phyloP scores from a whole-genome alignment of 2,329 filamentous ascomycete species.

The Colletotrichum coccodes region DNA sequence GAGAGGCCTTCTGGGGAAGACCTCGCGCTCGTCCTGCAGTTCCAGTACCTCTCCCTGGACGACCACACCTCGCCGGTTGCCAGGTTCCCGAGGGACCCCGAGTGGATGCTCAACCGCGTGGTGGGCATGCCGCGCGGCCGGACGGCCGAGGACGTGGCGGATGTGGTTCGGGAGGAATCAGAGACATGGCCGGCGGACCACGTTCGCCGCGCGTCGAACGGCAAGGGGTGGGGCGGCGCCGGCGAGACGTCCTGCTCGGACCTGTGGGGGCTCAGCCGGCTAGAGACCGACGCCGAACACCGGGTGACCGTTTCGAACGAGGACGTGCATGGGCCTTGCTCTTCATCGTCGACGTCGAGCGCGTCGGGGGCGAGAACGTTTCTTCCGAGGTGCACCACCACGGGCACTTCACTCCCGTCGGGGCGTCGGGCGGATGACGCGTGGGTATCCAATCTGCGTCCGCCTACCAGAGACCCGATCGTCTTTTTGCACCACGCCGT shows the following conservation, averaged over 20 bases:
- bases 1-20: no score
- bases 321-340: not conserved
- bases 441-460: no score
- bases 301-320: not conserved
- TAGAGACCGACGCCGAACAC: not conserved
- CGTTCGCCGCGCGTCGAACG: not conserved
- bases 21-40: constrained; percentile 2
- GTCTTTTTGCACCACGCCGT: no score
- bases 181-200: not conserved
- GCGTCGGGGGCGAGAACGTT: not conserved
- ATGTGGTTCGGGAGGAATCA: not conserved
- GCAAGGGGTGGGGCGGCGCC: not conserved
- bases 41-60: not conserved
- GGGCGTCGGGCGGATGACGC: no score
- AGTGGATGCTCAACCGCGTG: constrained; percentile 14
- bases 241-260: not conserved
- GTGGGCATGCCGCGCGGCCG: not conserved
- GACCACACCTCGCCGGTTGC: not conserved
- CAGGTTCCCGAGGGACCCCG: not conserved
- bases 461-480: no score
- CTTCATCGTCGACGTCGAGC: not conserved
- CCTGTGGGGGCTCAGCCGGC: not conserved
- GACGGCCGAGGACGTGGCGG: not conserved
- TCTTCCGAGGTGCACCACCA: not conserved
- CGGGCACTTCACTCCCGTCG: not conserved